phyloP scores from a whole-genome alignment of 2,329 filamentous ascomycete genomes.

The Pseudocercospora vitis region DNA sequence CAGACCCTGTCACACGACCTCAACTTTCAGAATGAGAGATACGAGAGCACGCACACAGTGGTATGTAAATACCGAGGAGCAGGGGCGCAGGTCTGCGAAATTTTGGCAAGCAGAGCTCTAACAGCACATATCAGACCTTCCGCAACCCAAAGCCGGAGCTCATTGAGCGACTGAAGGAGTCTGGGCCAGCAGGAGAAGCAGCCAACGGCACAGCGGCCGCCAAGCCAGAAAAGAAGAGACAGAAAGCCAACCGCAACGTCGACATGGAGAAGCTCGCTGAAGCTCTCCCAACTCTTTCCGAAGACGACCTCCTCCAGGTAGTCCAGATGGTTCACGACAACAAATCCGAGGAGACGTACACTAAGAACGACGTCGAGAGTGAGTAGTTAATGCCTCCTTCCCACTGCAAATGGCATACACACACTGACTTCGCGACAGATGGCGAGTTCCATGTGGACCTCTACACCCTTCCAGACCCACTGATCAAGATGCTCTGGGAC shows the following conservation, averaged over 20 bases:
- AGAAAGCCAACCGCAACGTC: conserved; percentile 55
- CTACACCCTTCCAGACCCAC: conserved; percentile 87
- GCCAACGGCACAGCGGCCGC: conserved; percentile 60
- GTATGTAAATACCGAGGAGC: conserved; percentile 45
- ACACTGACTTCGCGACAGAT: conserved; percentile 51
- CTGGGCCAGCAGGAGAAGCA: conserved; percentile 64
- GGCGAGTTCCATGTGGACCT: conserved; percentile 98
- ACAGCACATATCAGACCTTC: conserved; percentile 60
- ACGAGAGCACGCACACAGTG: conserved; percentile 79
- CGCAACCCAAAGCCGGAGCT: conserved; percentile 91
- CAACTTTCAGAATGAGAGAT: conserved; percentile 79
- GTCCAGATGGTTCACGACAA: conserved; percentile 99
- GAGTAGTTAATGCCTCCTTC: conserved; percentile 17
- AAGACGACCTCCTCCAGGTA: conserved; percentile 91
- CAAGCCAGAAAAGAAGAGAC: conserved; percentile 73
- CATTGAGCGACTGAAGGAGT: conserved; percentile 74
- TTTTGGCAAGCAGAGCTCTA: not conserved
- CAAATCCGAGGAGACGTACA: conserved; percentile 91
- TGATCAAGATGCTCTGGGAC: conserved; percentile 95
- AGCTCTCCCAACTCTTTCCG: conserved; percentile 79
- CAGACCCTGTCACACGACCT: conserved; percentile 80
- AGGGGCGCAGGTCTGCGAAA: not conserved
- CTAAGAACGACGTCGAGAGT: conserved; percentile 96
- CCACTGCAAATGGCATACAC: not conserved
- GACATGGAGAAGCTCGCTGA: conserved; percentile 98